Conservation (phyloP, 768 basidiomycete species). For the Mycena maculata region DNA sequence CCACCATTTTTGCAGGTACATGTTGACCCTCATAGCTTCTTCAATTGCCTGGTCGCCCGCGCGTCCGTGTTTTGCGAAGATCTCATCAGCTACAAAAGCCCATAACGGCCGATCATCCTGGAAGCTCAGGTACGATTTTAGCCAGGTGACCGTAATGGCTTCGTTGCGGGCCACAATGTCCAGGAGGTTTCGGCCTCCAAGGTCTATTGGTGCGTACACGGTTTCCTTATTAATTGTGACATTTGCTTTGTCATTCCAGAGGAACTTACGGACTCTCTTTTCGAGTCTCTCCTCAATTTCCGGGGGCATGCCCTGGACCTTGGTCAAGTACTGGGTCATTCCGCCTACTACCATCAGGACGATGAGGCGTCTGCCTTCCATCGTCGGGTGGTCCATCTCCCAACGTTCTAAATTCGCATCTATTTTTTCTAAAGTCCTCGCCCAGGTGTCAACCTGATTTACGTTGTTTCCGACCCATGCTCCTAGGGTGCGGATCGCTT, state of each 20-base stretch:
- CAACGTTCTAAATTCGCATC: neutral
- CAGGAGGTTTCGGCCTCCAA: conserved; percentile 13
- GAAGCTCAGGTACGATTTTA: conserved; percentile 8
- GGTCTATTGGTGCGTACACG: neutral
- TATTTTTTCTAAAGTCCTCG: conserved; percentile 7
- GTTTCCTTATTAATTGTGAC: neutral
- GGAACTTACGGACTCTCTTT: neutral
- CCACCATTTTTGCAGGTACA: too few species aligned
- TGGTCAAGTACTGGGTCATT: conserved; percentile 30
- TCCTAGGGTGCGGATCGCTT: conserved; percentile 22
- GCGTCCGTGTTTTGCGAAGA: neutral
- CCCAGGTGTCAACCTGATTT: conserved; percentile 16
- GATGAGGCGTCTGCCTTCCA: conserved; percentile 23
- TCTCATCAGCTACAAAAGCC: neutral
- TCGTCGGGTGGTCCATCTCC: too few species aligned
- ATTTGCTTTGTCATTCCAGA: conserved; percentile 8
- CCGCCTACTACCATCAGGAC: conserved; percentile 26
- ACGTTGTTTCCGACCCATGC: conserved; percentile 27
- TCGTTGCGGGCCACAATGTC: too few species aligned
- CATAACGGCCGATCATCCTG: neutral
- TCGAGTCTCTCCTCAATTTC: conserved; percentile 4
- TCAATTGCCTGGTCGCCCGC: too few species aligned
- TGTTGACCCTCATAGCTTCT: too few species aligned
- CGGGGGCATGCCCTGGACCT: conserved; percentile 38
- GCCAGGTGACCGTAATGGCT: too few species aligned